Conservation (phyloP, 352 stramenopile species). For the Blastocystis sp. region DNA sequence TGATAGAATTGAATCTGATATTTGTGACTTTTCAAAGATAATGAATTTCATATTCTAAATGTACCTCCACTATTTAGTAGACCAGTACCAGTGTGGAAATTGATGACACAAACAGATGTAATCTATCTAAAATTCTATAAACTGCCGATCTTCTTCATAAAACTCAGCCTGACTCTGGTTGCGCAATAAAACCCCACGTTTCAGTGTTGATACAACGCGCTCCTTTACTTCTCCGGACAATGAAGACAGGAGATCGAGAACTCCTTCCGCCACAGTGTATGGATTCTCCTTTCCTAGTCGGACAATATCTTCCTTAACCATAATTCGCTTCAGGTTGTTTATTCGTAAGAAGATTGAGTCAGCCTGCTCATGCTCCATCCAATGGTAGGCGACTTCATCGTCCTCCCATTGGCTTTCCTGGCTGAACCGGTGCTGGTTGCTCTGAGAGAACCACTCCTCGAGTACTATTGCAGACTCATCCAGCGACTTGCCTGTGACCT, state of each 20-base stretch:
- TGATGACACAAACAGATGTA: background rate
- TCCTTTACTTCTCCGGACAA: constrained; percentile 57
- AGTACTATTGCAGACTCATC: constrained; percentile 61
- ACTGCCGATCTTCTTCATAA: constrained; percentile 49
- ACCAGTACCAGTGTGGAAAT: background rate
- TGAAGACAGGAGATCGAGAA: constrained; percentile 38
- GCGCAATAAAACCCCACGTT: constrained; percentile 53
- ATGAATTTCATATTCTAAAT: too few species aligned
- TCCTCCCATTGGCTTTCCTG: constrained; percentile 43
- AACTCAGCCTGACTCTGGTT: background rate
- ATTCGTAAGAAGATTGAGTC: background rate
- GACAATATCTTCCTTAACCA: constrained; percentile 51
- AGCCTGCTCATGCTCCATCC: constrained; percentile 21
- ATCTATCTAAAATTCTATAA: constrained; percentile 54
- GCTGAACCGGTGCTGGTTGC: background rate
- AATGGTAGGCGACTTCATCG: constrained; percentile 47
- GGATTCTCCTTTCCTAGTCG: constrained; percentile 41
- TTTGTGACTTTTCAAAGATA: too few species aligned
- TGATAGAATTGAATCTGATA: background rate
- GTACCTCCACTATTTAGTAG: background rate
- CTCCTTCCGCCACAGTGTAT: constrained; percentile 44
- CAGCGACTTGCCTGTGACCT: constrained; percentile 66
- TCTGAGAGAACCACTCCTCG: constrained; percentile 47
- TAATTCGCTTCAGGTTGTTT: background rate
- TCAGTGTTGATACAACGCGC: constrained; percentile 45